Evolutionary conservation across 176 grass and related monocot genomes (phyloP).

Genomic region (Cenchrus purpureus): DNA sequence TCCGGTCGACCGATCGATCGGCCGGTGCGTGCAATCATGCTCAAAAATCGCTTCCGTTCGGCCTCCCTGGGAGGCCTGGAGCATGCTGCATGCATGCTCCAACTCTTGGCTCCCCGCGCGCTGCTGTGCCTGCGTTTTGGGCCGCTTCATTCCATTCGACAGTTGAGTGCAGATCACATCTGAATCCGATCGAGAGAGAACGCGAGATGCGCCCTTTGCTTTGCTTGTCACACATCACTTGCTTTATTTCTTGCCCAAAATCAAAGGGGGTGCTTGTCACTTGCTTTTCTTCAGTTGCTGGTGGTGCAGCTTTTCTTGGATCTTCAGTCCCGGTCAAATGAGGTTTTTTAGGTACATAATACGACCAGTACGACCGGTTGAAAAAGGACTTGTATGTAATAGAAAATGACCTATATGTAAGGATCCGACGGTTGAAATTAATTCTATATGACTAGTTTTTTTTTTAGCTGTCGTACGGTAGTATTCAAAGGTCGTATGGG

Average conservation of each 20-base stretch:
- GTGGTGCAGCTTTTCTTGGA: neutral
- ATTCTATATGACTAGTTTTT: too few relatives aligned
- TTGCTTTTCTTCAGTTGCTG: neutral
- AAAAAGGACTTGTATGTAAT: too few relatives aligned
- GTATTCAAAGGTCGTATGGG: too few relatives aligned
- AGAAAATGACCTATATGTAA: too few relatives aligned
- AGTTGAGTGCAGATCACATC: constrained; percentile 20
- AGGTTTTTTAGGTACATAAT: too few relatives aligned
- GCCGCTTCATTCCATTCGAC: neutral
- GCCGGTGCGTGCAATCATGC: constrained; percentile 45
- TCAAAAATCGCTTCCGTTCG: constrained; percentile 21
- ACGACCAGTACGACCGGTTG: too few relatives aligned
- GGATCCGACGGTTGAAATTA: too few relatives aligned
- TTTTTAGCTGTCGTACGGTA: too few relatives aligned
- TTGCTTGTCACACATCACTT: neutral
- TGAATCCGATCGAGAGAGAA: neutral
- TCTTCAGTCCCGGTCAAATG: constrained; percentile 3
- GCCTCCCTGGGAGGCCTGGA: too few relatives aligned
- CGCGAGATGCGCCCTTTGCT: constrained; percentile 6
- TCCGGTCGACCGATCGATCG: neutral
- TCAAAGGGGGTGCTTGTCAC: neutral
- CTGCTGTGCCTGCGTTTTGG: neutral
- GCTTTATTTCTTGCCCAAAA: constrained; percentile 3
- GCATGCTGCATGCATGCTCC: too few relatives aligned
- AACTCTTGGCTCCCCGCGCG: neutral